A percentile compares a stretch with the other conserved stretches of the same genome.
Evolutionary conservation across 441 rosid genomes (phyloP).

Genomic region (Aquilaria agallochum): DNA sequence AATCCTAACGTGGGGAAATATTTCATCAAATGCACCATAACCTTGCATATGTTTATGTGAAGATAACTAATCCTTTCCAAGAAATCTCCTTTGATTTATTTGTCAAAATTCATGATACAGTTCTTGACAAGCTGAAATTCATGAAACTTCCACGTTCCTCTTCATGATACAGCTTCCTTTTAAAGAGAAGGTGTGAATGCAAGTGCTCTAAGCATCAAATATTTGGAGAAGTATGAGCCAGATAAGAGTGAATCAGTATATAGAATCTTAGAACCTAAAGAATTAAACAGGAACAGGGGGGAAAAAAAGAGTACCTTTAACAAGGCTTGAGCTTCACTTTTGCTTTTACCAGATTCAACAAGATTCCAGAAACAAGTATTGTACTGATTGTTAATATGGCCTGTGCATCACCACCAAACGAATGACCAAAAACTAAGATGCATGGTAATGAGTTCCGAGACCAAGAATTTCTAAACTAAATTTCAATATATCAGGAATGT

Average conservation of each 20-base stretch:
- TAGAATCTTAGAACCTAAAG: background rate
- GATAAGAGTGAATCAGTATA: background rate
- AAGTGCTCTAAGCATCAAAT: too few relatives aligned
- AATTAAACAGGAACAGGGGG: background rate
- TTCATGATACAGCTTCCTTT: background rate
- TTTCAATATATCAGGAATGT: background rate
- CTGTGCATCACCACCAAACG: constrained; percentile 30
- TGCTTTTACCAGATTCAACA: constrained; percentile 78
- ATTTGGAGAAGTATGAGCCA: background rate
- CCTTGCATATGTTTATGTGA: too few relatives aligned
- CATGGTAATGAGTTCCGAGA: background rate
- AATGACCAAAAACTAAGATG: constrained; percentile 1
- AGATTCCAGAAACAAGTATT: constrained; percentile 94
- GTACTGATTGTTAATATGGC: constrained; percentile 93
- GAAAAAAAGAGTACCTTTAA: constrained; percentile 47
- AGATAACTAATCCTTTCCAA: too few relatives aligned
- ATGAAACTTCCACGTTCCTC: background rate
- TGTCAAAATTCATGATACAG: too few relatives aligned
- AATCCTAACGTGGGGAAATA: too few relatives aligned
- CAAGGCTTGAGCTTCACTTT: constrained; percentile 62
- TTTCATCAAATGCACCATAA: too few relatives aligned
- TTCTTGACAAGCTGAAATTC: background rate
- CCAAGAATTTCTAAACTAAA: background rate
- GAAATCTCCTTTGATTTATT: too few relatives aligned
- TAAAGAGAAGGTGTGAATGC: background rate